phyloP scores from a whole-genome alignment of 2,329 filamentous ascomycete genomes.

The Xylariaceae sp. region DNA sequence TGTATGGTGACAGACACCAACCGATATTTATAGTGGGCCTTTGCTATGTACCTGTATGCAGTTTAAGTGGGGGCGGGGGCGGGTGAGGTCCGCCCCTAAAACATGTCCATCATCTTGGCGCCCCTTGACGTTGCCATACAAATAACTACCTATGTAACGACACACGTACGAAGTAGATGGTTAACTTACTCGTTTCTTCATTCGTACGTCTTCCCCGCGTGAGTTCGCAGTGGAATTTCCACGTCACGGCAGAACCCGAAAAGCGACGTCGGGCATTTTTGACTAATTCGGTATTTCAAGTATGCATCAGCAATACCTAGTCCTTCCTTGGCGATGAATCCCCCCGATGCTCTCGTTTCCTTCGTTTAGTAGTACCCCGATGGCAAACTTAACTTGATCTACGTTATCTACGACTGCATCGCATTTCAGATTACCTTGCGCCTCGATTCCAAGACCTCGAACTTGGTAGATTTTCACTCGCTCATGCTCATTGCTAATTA shows the following conservation, averaged over 20 bases:
- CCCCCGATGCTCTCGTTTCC: background rate
- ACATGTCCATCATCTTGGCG: background rate
- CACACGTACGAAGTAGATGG: too few species aligned
- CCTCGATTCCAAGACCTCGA: background rate
- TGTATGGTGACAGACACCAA: too few species aligned
- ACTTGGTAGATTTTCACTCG: background rate
- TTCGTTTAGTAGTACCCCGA: slow-evolving; percentile 2
- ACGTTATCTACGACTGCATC: background rate
- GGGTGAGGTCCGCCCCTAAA: too few species aligned
- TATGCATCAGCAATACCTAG: slow-evolving; percentile 2
- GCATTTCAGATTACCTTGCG: background rate
- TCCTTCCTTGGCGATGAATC: background rate
- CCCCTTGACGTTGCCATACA: background rate
- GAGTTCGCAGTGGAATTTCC: background rate
- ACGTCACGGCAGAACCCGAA: slow-evolving; percentile 1
- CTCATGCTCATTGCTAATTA: background rate
- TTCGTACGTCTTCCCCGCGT: background rate
- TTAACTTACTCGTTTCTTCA: background rate
- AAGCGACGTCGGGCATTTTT: background rate
- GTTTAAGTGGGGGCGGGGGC: background rate
- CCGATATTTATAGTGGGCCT: too few species aligned
- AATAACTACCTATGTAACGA: background rate
- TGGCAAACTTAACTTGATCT: background rate
- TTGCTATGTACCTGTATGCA: background rate
- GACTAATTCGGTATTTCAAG: background rate